Conservation (phyloP, 441 rosid species). For the Jatropha podagrica region DNA sequence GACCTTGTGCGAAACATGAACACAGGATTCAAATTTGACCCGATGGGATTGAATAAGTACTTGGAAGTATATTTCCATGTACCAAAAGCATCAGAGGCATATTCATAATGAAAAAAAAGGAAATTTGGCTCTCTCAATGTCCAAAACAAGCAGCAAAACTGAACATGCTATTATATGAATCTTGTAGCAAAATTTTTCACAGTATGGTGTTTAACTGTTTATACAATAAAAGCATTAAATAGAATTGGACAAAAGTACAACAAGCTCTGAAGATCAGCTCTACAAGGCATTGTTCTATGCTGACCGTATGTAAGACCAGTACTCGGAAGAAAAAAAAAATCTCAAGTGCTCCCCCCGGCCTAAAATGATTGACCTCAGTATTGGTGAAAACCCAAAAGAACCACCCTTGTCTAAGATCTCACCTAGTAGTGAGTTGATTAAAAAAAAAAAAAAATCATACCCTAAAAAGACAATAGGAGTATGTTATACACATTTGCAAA, state of each 20-base stretch:
- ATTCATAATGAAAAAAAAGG: too few species aligned
- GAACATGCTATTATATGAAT: conserved; percentile 20
- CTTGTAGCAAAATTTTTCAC: conserved; percentile 52
- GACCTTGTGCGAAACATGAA: too few species aligned
- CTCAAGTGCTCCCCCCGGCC: conserved; percentile 26
- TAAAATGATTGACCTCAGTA: conserved; percentile 15
- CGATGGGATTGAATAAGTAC: too few species aligned
- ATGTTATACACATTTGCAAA: conserved; percentile 62
- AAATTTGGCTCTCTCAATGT: too few species aligned
- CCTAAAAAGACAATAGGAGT: conserved; percentile 24
- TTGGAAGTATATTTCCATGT: too few species aligned
- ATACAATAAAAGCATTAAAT: conserved; percentile 40
- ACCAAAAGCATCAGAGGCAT: too few species aligned
- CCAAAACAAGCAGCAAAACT: conserved; percentile 8
- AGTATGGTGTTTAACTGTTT: conserved; percentile 45
- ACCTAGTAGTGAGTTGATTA: conserved; percentile 24
- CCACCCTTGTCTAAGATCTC: conserved; percentile 34
- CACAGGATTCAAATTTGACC: too few species aligned
- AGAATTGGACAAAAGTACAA: conserved; percentile 42
- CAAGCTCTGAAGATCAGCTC: conserved; percentile 34
- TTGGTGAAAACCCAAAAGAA: conserved; percentile 28
- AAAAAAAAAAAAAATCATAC: conserved; percentile 10
- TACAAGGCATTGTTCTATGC: conserved; percentile 27
- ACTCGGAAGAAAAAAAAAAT: conserved; percentile 26
- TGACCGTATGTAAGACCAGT: conserved; percentile 24